Evolutionary conservation across 208 protist species (phyloP).

Genomic region (Acanthamoeba rhysodes): DNA sequence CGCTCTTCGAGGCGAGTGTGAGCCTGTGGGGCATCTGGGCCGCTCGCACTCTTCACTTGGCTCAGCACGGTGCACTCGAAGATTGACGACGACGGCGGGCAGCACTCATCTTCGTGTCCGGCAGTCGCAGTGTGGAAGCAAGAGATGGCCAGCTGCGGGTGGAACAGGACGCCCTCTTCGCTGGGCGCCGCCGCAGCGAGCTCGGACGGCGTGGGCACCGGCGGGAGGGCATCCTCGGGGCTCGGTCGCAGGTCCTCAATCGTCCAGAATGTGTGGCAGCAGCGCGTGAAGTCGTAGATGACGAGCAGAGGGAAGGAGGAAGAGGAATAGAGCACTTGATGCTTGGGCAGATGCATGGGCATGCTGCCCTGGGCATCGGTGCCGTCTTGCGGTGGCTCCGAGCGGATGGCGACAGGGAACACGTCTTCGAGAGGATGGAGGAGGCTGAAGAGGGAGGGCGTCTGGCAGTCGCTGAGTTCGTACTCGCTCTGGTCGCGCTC

Average conservation of each 20-base stretch:
- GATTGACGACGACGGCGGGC: not conserved
- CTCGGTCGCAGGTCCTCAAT: not conserved
- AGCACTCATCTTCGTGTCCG: not conserved
- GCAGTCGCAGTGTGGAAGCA: slow-evolving; percentile 8
- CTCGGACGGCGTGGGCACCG: not conserved
- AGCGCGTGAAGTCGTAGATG: not conserved
- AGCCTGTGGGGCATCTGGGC: not conserved
- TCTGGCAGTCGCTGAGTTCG: not conserved
- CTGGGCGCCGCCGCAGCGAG: not conserved
- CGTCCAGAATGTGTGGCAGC: slow-evolving; percentile 42
- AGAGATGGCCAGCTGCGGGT: not conserved
- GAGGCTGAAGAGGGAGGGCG: slow-evolving; percentile 13
- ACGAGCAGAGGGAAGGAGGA: not conserved
- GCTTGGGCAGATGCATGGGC: not conserved
- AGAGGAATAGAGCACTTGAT: slow-evolving; percentile 38
- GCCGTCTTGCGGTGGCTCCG: not conserved
- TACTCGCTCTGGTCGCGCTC: slow-evolving; percentile 44
- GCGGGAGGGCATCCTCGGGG: not conserved
- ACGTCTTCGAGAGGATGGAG: slow-evolving; percentile 15
- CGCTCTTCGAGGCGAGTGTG: not conserved
- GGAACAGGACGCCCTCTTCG: not conserved
- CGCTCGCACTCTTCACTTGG: not conserved
- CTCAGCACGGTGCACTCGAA: slow-evolving; percentile 1
- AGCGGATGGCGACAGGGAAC: not conserved
- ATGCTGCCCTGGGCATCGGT: not conserved